These are phyloP conservation scores for Trichomonas gallinae DNA, from an alignment of 208 protist genomes.

Conservation along the genomic window DNA sequence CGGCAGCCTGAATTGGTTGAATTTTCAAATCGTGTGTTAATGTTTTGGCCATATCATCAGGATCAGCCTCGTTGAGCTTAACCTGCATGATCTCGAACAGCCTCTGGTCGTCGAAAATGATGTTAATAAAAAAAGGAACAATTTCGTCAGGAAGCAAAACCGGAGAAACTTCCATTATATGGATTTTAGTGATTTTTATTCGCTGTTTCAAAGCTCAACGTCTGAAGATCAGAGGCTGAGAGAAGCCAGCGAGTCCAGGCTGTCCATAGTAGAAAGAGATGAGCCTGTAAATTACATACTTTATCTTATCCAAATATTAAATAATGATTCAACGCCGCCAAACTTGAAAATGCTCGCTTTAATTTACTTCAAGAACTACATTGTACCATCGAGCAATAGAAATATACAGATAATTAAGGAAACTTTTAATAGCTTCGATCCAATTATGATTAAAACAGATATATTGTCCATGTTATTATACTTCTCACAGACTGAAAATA, in stretches of 20 bases:
- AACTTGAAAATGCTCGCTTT: not conserved
- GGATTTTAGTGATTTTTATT: not conserved
- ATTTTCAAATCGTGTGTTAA: not conserved
- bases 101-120: not conserved
- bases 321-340: not conserved
- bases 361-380: not conserved
- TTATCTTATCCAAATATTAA: not conserved
- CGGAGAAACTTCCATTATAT: not conserved
- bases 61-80: not conserved
- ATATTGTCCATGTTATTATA: not conserved
- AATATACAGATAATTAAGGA: not conserved
- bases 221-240: not conserved
- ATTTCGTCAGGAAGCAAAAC: not conserved
- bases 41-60: not conserved
- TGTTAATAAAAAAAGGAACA: conserved; percentile 14
- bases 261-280: not conserved
- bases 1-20: too few relatives aligned
- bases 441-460: not conserved
- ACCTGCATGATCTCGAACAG: not conserved
- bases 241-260: not conserved
- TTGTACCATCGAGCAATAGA: not conserved
- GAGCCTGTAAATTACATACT: not conserved
- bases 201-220: not conserved
- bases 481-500: not conserved
- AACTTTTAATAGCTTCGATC: not conserved